Evolutionary conservation across 768 basidiomycete genomes (phyloP).

Genomic region (Imleria badia): DNA sequence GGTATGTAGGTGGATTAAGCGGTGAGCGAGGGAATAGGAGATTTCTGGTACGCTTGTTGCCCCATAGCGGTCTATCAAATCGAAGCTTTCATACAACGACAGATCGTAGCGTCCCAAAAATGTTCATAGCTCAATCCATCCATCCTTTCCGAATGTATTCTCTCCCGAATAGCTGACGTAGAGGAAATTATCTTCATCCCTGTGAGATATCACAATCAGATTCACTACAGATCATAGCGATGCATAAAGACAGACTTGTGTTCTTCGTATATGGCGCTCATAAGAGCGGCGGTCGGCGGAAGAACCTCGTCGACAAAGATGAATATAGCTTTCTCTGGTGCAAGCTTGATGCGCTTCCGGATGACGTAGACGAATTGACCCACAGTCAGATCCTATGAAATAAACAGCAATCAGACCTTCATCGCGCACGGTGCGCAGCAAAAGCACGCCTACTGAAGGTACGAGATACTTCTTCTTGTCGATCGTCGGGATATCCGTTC

Average conservation of each 20-base stretch:
- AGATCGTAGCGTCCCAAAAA: conserved; percentile 19
- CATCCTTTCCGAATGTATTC: conserved; percentile 79
- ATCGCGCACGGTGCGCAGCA: conserved; percentile 13
- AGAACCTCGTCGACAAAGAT: conserved; percentile 99
- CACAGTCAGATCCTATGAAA: conserved; percentile 83
- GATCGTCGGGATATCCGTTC: conserved; percentile 97
- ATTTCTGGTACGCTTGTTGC: conserved; percentile 27
- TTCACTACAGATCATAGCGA: conserved; percentile 1
- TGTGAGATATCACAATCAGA: conserved; percentile 38
- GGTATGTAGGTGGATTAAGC: conserved; percentile 29
- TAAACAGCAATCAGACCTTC: conserved; percentile 24
- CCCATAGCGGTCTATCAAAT: conserved; percentile 28
- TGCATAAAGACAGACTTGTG: conserved; percentile 75
- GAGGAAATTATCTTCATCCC: conserved; percentile 98
- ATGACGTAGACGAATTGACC: conserved; percentile 99
- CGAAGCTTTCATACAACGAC: conserved; percentile 20
- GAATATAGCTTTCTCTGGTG: conserved; percentile 99
- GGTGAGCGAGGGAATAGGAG: conserved; percentile 6
- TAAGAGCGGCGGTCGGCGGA: conserved; percentile 95
- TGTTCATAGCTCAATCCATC: conserved; percentile 35
- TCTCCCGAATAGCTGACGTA: conserved; percentile 99
- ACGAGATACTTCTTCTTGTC: conserved; percentile 99
- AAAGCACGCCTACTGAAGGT: conserved; percentile 69
- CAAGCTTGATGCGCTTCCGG: conserved; percentile 99
- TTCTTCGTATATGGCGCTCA: conserved; percentile 99